These are phyloP conservation scores for Colletotrichum tabaci DNA, from an alignment of 2,329 filamentous ascomycete genomes.

Conservation along the genomic window DNA sequence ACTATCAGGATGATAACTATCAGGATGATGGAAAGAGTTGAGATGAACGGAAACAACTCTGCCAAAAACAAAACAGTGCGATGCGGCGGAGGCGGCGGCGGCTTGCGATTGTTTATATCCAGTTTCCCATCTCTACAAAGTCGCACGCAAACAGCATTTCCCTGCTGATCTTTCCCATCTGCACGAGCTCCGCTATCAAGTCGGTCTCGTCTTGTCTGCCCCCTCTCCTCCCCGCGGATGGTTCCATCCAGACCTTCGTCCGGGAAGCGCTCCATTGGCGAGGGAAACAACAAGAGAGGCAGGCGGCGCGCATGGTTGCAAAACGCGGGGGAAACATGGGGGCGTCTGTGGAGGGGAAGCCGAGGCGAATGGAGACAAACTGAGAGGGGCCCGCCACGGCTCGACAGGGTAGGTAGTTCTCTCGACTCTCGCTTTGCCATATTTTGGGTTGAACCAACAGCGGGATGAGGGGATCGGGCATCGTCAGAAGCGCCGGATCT, in stretches of 20 bases:
- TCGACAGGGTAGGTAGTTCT: background rate
- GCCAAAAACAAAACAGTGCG: no score
- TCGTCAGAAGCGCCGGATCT: conserved; percentile 26
- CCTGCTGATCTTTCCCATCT: conserved; percentile 2
- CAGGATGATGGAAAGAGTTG: no score
- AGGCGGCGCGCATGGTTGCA: conserved; percentile 1
- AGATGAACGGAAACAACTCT: no score
- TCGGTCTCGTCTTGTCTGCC: background rate
- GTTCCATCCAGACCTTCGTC: background rate
- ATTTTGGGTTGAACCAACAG: background rate
- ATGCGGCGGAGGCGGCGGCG: background rate
- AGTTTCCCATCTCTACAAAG: background rate
- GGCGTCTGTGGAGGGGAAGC: background rate
- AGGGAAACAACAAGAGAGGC: background rate
- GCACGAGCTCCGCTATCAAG: conserved; percentile 9
- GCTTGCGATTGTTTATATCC: conserved; percentile 23
- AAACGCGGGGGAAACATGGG: conserved; percentile 28
- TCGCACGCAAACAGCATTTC: background rate
- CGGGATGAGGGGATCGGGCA: conserved; percentile 15
- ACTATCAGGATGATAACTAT: no score
- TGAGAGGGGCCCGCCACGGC: conserved; percentile 23
- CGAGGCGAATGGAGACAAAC: background rate
- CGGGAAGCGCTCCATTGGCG: conserved; percentile 23
- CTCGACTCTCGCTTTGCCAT: conserved; percentile 1
- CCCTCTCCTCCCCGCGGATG: background rate